These are phyloP conservation scores for Backusella tuberculispora DNA, from an alignment of 192 early-diverging fungal genomes.

Conservation along the genomic window DNA sequence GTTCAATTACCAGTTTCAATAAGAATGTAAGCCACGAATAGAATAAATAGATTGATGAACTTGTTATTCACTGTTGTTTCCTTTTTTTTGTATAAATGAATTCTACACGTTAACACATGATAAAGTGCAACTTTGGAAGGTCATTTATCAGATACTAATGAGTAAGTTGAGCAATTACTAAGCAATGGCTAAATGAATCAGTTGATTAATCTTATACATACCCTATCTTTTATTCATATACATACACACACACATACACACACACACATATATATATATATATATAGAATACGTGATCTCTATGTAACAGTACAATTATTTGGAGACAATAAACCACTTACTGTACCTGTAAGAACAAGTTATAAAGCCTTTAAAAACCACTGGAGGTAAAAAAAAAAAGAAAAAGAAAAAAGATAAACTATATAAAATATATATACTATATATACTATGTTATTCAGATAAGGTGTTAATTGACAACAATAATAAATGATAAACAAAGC, in stretches of 20 bases:
- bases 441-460: background rate
- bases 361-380: slow-evolving; percentile 67
- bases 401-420: too few relatives aligned
- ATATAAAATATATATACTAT: background rate
- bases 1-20: slow-evolving; percentile 63
- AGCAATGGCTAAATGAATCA: slow-evolving; percentile 17
- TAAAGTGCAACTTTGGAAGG: slow-evolving; percentile 46
- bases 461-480: background rate
- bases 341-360: slow-evolving; percentile 64
- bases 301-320: slow-evolving; percentile 70
- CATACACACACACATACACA: background rate
- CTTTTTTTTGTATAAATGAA: background rate
- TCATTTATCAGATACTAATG: background rate
- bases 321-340: slow-evolving; percentile 70
- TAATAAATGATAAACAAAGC: slow-evolving; percentile 37
- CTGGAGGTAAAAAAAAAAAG: slow-evolving; percentile 50
- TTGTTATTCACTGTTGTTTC: too few relatives aligned
- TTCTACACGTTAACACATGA: background rate
- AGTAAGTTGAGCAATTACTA: background rate
- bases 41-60: background rate
- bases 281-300: slow-evolving; percentile 56
- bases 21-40: slow-evolving; percentile 56
- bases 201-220: slow-evolving; percentile 39
- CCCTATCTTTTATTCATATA: background rate
- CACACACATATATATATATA: background rate